Percentiles rank a stretch among this genome's conserved stretches.
Conservation (phyloP, 768 basidiomycete species). For the Russula brevipes region DNA sequence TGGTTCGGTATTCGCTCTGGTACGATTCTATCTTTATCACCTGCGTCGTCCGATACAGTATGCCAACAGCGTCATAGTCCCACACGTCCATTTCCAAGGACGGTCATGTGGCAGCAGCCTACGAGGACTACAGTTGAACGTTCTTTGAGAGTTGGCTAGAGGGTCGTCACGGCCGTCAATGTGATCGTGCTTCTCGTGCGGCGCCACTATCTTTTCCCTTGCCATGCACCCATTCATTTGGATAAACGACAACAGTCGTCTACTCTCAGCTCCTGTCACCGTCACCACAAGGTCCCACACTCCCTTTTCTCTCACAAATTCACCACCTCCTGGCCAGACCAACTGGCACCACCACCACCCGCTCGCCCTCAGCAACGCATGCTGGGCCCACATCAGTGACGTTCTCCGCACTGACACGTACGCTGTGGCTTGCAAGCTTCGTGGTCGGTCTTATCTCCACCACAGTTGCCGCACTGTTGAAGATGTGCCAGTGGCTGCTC, state of each 20-base stretch:
- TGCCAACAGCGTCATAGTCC: too few species aligned
- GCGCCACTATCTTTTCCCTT: neutral
- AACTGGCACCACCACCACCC: neutral
- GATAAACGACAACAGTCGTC: too few species aligned
- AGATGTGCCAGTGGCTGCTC: neutral
- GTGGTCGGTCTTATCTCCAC: constrained; percentile 1
- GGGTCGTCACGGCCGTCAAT: neutral
- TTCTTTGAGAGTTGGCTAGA: neutral
- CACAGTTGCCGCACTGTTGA: neutral
- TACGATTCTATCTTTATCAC: too few species aligned
- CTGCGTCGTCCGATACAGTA: too few species aligned
- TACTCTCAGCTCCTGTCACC: too few species aligned
- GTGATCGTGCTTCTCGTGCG: constrained; percentile 3
- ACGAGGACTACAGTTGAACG: neutral
- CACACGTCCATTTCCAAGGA: too few species aligned
- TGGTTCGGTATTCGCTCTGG: too few species aligned
- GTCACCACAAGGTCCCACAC: neutral
- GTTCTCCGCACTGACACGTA: neutral
- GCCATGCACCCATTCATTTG: too few species aligned
- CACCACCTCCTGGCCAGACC: neutral
- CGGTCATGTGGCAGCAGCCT: too few species aligned
- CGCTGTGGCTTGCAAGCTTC: constrained; percentile 11
- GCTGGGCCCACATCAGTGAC: neutral
- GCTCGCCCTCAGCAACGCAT: neutral
- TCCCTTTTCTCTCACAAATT: neutral